A percentile compares a stretch with the other conserved stretches of the same genome.
Evolutionary conservation across 192 early-diverging fungal species (phyloP).

Genomic region (Dispira parvispora): DNA sequence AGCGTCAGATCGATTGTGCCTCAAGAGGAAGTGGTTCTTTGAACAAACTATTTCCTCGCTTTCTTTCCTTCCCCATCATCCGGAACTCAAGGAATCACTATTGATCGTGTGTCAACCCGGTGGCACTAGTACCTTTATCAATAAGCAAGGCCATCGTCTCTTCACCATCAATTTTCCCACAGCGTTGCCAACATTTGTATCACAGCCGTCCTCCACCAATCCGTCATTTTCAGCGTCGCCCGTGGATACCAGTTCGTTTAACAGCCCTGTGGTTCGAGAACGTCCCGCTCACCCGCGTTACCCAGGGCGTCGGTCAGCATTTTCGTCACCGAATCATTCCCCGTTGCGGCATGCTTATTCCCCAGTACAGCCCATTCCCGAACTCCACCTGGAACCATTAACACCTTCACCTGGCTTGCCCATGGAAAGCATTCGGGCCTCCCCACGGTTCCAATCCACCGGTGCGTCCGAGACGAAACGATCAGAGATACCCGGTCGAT

Average conservation of each 20-base stretch:
- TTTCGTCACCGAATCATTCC: slow-evolving; percentile 9
- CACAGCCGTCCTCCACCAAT: neutral
- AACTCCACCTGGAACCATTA: neutral
- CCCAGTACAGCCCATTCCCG: slow-evolving; percentile 1
- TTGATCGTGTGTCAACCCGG: slow-evolving; percentile 9
- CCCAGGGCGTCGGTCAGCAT: neutral
- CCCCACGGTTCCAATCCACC: neutral
- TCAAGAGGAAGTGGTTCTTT: slow-evolving; percentile 9
- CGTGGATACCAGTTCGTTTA: neutral
- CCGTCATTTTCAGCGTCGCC: slow-evolving; percentile 1
- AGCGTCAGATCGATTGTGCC: neutral
- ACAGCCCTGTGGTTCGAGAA: neutral
- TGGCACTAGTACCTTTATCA: slow-evolving; percentile 5
- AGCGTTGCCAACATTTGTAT: neutral
- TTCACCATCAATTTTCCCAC: slow-evolving; percentile 3
- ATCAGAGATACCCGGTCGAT: neutral
- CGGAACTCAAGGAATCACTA: slow-evolving; percentile 8
- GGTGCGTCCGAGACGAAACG: neutral
- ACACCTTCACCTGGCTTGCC: too few species aligned
- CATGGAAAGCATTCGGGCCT: neutral
- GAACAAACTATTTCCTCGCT: slow-evolving; percentile 6
- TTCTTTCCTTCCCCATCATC: slow-evolving; percentile 6
- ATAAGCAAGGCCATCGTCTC: neutral
- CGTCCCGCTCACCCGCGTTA: neutral
- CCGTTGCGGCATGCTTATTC: slow-evolving; percentile 5